These are phyloP conservation scores for Chamaenerion angustifolium DNA, from an alignment of 345 rosid species.

Conservation along the genomic window DNA sequence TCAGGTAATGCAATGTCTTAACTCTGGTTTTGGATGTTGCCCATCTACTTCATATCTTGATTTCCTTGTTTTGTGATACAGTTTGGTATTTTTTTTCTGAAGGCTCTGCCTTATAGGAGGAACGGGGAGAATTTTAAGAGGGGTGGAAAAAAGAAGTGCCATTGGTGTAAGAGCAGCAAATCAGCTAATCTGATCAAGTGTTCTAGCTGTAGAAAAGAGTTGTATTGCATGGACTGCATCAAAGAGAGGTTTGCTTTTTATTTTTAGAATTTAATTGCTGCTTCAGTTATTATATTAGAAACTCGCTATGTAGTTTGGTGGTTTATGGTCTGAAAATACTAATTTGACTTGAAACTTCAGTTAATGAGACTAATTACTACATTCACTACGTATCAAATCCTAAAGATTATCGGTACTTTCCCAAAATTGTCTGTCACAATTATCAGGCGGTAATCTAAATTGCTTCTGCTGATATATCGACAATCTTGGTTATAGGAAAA, in stretches of 20 bases:
- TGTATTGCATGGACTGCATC: slow-evolving; percentile 65
- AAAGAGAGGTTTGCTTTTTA: slow-evolving; percentile 36
- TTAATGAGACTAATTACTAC: too few species aligned
- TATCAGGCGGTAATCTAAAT: too few species aligned
- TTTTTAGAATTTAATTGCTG: background rate
- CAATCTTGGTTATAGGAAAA: too few species aligned
- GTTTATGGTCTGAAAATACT: too few species aligned
- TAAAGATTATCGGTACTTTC: too few species aligned
- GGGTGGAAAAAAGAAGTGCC: slow-evolving; percentile 65
- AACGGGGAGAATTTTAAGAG: slow-evolving; percentile 34
- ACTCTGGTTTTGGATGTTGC: background rate
- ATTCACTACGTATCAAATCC: too few species aligned
- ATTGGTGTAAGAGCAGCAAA: slow-evolving; percentile 64
- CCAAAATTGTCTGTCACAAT: too few species aligned
- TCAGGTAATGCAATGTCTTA: slow-evolving; percentile 2
- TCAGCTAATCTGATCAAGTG: slow-evolving; percentile 46
- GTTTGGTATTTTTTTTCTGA: slow-evolving; percentile 2
- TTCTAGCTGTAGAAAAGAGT: slow-evolving; percentile 50
- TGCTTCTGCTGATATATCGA: too few species aligned
- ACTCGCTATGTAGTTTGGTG: too few species aligned
- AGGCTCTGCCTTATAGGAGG: slow-evolving; percentile 54
- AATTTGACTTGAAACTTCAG: too few species aligned
- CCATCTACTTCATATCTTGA: background rate
- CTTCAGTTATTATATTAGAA: too few species aligned
- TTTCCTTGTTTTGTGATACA: slow-evolving; percentile 4